Evolutionary conservation across 1,139 yeast species (phyloP), one percentile per base, ranked within the genome.

Genomic region (Geotrichum citri-aurantii): DNA sequence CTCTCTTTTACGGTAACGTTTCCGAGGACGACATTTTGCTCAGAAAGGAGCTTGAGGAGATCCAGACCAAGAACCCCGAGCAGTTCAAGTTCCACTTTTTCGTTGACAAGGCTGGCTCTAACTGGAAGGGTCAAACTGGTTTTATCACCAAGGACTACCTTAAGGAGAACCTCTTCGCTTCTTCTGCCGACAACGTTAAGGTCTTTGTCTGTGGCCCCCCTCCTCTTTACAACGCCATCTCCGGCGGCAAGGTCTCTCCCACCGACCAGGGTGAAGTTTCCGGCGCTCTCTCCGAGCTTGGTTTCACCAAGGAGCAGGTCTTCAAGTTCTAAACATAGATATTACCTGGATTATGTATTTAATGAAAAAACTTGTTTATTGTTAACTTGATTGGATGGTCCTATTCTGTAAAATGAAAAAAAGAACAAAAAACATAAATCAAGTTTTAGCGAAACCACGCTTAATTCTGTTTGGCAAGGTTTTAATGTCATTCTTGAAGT

Each of bases 131-230:
- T 54, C 72, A 78, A 64, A 74, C 75, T 54, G 97, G 97, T 46
- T 88, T 75, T 77, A 85, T 90, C 69, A 79, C 87, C 68, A 84
- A 86, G 72, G 95, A 87, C 50, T 82, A 79, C 70, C 77, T 90
- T 69, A 63, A 69, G 60, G 73, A 74, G 63, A 74, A 84, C 75
- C 55, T 74, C 57, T 78, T 86, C 68, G 82, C 89, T 65, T 44
- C 55, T 52, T 78, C 86, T 58, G 77, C 82, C 64, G 83, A 77
- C 65, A 79, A 83, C 68, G 77, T 85, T 72, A 84, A 88, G 75
- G 81, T 88, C 65, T 86, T 91, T 72, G 85, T 88, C 66, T 90
- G 98, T 79, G 99, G 97, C 66, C 95, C 97, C 58, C 93, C 95
- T 69, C 88, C 90, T 59, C 64, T 89, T 76, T 83, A 85, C 80